phyloP scores from a whole-genome alignment of 1,139 yeast genomes.

The Kodamaea sp. region DNA sequence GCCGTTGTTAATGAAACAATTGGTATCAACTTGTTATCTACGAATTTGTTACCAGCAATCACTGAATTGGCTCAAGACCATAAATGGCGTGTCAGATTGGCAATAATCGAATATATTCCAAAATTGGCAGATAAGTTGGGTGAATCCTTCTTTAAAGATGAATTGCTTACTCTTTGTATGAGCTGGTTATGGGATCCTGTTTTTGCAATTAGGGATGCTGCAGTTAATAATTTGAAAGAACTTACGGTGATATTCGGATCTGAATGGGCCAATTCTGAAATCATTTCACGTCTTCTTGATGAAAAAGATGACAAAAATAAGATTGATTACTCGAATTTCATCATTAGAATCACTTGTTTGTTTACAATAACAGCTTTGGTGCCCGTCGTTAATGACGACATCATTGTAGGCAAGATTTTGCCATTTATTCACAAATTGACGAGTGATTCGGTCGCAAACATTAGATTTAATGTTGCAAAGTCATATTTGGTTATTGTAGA shows the following conservation, averaged over 20 bases:
- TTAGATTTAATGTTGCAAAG: slow-evolving; percentile 91
- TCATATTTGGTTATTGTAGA: slow-evolving; percentile 63
- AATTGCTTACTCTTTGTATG: slow-evolving; percentile 84
- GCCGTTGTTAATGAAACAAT: slow-evolving; percentile 91
- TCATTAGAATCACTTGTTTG: slow-evolving; percentile 86
- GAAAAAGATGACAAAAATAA: slow-evolving; percentile 27
- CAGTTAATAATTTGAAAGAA: slow-evolving; percentile 76
- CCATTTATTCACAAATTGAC: slow-evolving; percentile 75
- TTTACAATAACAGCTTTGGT: slow-evolving; percentile 81
- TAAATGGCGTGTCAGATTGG: slow-evolving; percentile 97
- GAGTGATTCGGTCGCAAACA: slow-evolving; percentile 86
- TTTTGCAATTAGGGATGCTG: slow-evolving; percentile 94
- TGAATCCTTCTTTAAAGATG: slow-evolving; percentile 87
- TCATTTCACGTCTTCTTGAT: slow-evolving; percentile 69
- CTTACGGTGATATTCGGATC: slow-evolving; percentile 87
- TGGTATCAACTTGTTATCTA: slow-evolving; percentile 84
- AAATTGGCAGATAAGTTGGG: slow-evolving; percentile 95
- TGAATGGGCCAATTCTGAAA: slow-evolving; percentile 86
- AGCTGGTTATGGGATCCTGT: slow-evolving; percentile 99
- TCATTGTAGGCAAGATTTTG: slow-evolving; percentile 61
- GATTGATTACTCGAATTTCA: slow-evolving; percentile 62
- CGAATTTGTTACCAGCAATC: slow-evolving; percentile 89
- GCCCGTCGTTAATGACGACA: slow-evolving; percentile 58
- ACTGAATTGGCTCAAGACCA: slow-evolving; percentile 94
- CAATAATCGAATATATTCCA: slow-evolving; percentile 95